Base-by-base conservation (phyloP, 2,329 filamentous ascomycete genomes). In the Pseudogymnoascus sp. region DNA sequence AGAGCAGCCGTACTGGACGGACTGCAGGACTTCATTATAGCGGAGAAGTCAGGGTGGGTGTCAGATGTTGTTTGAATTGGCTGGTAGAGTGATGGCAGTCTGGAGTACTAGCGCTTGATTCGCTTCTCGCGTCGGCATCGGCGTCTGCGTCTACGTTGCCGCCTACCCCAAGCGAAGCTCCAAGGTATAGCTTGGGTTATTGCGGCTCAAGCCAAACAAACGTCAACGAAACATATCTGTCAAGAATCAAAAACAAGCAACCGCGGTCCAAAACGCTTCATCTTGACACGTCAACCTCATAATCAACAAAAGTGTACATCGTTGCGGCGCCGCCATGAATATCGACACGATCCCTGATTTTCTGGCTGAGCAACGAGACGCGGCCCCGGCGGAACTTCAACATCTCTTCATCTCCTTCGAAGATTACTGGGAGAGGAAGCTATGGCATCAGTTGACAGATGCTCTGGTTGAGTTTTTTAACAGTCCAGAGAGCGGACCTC, bases 381-480 rank as follows among this genome's bases (percentile, higher is more conserved):
- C 87, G 74, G 90, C 92, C 72, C 90, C 92, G 61, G 90, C 92
- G 70, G 90, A 96, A 75, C 85, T 96, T 62, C 93, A 97, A 78
- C 84, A 88, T 72, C 86, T 90, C 72, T 90, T 97, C 76, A 84
- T 99, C 71, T 86, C 88, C 72, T 96, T 99, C 69, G 95, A 99
- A 81, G 92, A 96, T 75, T 90, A 87, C 74, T 99, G 95, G 95
- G 95, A 99, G 81, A 88, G 93, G 72, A 97, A 97, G 80, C 84
- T 99, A 78, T 99, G 95, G 95, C 95, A 99, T 80, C 93, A 99
- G 79, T 88, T 99, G 69, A 99, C 95, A 37, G 89, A 96, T 73
- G 82, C 88, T 62, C 84, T 99, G 63, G 81, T 96, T 70, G 84
- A 90, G 69, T 97, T 93, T 83, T 99, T 97, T 80, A 87, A 87